These are phyloP conservation scores for Trichophyton benhamiae DNA, from an alignment of 2,329 filamentous ascomycete genomes.

Conservation along the genomic window DNA sequence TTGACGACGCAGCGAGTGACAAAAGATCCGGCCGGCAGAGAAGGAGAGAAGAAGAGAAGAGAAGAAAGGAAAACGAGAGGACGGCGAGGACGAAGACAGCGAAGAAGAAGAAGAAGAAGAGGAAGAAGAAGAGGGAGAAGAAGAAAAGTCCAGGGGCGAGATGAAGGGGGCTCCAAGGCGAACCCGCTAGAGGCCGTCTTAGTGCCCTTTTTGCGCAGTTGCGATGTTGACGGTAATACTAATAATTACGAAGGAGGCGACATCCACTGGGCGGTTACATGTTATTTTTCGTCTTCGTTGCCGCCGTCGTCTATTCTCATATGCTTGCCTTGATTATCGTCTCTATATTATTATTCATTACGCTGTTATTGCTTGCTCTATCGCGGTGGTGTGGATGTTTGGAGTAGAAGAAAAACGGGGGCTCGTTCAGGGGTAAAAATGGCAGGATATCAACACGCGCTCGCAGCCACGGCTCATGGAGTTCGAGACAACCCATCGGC, in stretches of 20 bases:
- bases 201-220: neutral
- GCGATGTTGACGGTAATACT: neutral
- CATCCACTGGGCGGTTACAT: slow-evolving; percentile 1
- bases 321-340: too few relatives aligned
- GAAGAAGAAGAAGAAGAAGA: neutral
- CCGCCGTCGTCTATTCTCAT: neutral
- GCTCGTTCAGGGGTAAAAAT: neutral
- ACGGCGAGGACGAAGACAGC: neutral
- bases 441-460: neutral
- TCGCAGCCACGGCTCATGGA: neutral
- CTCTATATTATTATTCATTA: neutral
- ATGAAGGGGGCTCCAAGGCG: slow-evolving; percentile 2
- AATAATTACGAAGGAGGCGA: neutral
- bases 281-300: neutral
- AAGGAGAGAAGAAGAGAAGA: neutral
- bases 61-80: neutral
- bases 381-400: neutral
- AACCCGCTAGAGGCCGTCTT: neutral
- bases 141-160: slow-evolving; percentile 1
- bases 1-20: neutral
- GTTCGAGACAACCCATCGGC: neutral
- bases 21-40: neutral
- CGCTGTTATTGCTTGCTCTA: neutral
- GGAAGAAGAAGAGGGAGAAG: neutral
- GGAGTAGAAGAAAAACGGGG: neutral